These are phyloP conservation scores for Scheffersomyces insectosa DNA, from an alignment of 1,139 yeast species.

Conservation along the genomic window DNA sequence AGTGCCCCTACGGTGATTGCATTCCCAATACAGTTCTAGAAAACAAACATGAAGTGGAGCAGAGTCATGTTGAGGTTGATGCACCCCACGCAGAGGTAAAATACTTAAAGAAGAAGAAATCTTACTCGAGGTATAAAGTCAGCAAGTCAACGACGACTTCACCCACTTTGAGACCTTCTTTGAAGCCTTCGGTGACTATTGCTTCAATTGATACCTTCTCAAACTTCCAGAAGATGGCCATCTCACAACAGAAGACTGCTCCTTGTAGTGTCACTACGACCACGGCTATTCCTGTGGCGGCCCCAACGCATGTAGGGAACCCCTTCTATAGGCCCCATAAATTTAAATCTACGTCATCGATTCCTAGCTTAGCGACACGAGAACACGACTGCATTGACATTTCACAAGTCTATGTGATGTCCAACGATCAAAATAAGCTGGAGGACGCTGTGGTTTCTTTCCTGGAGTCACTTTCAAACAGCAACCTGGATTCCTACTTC, in stretches of 20 bases:
- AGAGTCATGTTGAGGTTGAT: neutral
- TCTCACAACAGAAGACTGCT: too few species aligned
- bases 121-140: neutral
- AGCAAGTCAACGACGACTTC: slow-evolving; percentile 9
- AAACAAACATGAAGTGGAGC: neutral
- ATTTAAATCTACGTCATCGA: neutral
- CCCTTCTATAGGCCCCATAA: neutral
- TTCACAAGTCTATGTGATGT: too few species aligned
- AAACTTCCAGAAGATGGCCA: slow-evolving; percentile 6
- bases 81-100: neutral
- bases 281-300: too few species aligned
- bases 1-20: slow-evolving; percentile 2
- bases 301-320: neutral
- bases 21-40: neutral
- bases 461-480: too few species aligned
- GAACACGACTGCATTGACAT: too few species aligned
- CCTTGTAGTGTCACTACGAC: too few species aligned
- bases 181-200: slow-evolving; percentile 28
- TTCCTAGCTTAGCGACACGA: neutral
- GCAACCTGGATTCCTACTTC: too few species aligned
- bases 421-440: too few species aligned
- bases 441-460: too few species aligned
- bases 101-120: neutral
- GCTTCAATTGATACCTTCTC: slow-evolving; percentile 23
- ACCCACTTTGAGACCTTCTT: slow-evolving; percentile 11